A percentile compares a stretch with the other conserved stretches of the same genome.
These are phyloP conservation scores for Pythium periplocum DNA, from an alignment of 352 stramenopile genomes.

Conservation along the genomic window DNA sequence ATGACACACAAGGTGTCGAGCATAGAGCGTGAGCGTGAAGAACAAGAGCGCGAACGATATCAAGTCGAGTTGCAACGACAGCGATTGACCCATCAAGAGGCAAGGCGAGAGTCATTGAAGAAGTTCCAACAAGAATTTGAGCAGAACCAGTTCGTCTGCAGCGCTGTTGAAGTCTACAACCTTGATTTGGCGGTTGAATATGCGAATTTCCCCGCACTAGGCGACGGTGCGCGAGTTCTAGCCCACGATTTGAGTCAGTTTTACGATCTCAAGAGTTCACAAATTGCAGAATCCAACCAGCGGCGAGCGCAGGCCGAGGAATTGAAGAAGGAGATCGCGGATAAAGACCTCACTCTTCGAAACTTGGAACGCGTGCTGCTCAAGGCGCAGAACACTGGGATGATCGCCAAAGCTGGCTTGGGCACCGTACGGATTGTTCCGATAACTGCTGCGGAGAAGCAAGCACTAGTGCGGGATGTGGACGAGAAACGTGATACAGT, in stretches of 20 bases:
- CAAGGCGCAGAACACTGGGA: constrained; percentile 60
- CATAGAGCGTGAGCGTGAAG: constrained; percentile 40
- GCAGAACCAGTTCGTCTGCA: constrained; percentile 54
- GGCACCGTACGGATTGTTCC: constrained; percentile 65
- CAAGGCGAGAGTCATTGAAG: constrained; percentile 53
- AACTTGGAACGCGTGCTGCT: constrained; percentile 59
- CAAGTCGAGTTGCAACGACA: constrained; percentile 46
- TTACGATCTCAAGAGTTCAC: constrained; percentile 46
- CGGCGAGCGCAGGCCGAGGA: constrained; percentile 29
- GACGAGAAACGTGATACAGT: constrained; percentile 43
- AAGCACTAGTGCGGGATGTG: constrained; percentile 31
- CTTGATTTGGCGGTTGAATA: constrained; percentile 38
- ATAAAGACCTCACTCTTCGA: constrained; percentile 36
- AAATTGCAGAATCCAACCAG: constrained; percentile 38
- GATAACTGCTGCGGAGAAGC: constrained; percentile 38
- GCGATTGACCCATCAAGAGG: constrained; percentile 37
- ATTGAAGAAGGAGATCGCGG: constrained; percentile 16
- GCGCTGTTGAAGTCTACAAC: constrained; percentile 45
- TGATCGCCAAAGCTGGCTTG: constrained; percentile 65
- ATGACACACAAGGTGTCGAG: constrained; percentile 39
- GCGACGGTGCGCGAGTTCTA: constrained; percentile 28
- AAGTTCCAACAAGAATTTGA: constrained; percentile 57
- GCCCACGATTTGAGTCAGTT: constrained; percentile 49
- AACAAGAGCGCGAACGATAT: constrained; percentile 31
- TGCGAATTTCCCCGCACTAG: constrained; percentile 31